Evolutionary conservation across 179 eudicot genomes (phyloP).

Genomic region (Camellia oleifera): DNA sequence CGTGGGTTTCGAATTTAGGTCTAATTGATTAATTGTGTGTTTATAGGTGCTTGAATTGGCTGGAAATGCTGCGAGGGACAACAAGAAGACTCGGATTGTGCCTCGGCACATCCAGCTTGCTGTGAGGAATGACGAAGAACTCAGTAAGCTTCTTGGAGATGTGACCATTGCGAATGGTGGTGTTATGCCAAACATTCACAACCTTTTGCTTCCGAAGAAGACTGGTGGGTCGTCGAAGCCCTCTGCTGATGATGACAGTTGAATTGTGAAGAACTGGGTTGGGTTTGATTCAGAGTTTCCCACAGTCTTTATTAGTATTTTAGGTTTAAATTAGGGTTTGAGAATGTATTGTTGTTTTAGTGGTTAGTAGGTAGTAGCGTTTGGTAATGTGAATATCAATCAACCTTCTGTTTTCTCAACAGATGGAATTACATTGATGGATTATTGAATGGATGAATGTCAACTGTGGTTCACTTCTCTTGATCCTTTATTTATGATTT

Average conservation of each 20-base stretch:
- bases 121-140: slow-evolving; percentile 41
- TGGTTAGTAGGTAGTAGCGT: neutral
- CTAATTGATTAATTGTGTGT: neutral
- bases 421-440: neutral
- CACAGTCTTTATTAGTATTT: neutral
- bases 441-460: slow-evolving; percentile 4
- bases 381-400: slow-evolving; percentile 14
- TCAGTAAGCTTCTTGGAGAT: slow-evolving; percentile 38
- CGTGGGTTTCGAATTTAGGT: slow-evolving; percentile 12
- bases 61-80: slow-evolving; percentile 46
- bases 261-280: neutral
- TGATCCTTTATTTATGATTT: neutral
- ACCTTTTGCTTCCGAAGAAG: slow-evolving; percentile 38
- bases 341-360: neutral
- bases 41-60: slow-evolving; percentile 38
- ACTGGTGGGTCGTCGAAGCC: slow-evolving; percentile 38
- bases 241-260: slow-evolving; percentile 48
- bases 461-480: neutral
- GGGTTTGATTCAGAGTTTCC: neutral
- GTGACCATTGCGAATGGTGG: slow-evolving; percentile 48
- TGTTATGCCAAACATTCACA: slow-evolving; percentile 36
- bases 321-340: neutral
- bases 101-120: slow-evolving; percentile 38
- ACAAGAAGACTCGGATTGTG: slow-evolving; percentile 43
- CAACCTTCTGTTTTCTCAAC: neutral